phyloP scores from a whole-genome alignment of 305 asterid species.

The Fraxinus albicans region DNA sequence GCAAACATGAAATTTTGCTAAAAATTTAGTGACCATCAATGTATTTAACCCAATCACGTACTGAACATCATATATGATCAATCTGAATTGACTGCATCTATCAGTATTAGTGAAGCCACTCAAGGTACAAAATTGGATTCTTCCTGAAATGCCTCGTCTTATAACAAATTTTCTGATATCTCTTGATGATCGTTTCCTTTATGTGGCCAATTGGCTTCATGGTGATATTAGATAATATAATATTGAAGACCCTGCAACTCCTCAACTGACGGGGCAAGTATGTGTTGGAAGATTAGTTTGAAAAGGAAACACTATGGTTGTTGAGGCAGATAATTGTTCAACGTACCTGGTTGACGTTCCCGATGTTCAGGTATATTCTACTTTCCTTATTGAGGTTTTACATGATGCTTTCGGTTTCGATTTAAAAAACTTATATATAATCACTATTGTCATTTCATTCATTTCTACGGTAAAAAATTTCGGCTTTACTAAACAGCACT shows the following conservation, averaged over 20 bases:
- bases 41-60: background rate
- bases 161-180: slow-evolving; percentile 89
- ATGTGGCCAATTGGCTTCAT: slow-evolving; percentile 92
- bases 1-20: background rate
- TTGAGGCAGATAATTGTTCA: slow-evolving; percentile 78
- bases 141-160: slow-evolving; percentile 95
- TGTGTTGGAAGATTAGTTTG: slow-evolving; percentile 74
- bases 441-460: background rate
- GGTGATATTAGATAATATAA: slow-evolving; percentile 91
- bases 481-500: no score
- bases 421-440: background rate
- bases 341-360: slow-evolving; percentile 77
- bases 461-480: no score
- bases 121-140: slow-evolving; percentile 95
- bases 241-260: slow-evolving; percentile 73
- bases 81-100: slow-evolving; percentile 37
- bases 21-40: no score
- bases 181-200: slow-evolving; percentile 84
- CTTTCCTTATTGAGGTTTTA: background rate
- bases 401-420: background rate
- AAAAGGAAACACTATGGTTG: slow-evolving; percentile 63
- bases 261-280: slow-evolving; percentile 66
- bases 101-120: slow-evolving; percentile 64
- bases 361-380: slow-evolving; percentile 58
- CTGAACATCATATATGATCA: background rate